These are phyloP conservation scores for Senecio squalidus DNA, from an alignment of 140 eudicot species.

Conservation along the genomic window DNA sequence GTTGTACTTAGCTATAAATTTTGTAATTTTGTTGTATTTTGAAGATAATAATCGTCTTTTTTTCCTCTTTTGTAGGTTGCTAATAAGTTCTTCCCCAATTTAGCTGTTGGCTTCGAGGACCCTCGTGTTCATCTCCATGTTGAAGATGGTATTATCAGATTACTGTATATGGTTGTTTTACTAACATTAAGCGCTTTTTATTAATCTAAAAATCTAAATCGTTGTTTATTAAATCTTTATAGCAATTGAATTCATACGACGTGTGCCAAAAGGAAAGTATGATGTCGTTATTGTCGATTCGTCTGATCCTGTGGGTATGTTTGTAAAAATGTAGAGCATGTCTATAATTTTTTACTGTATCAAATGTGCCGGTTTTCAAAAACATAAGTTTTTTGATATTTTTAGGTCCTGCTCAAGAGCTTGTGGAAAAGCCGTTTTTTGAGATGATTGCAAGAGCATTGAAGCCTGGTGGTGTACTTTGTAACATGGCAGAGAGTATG, in stretches of 20 bases:
- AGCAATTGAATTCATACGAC: constrained; percentile 60
- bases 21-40: neutral
- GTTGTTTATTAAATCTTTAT: constrained; percentile 13
- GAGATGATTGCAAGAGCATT: constrained; percentile 72
- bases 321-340: constrained; percentile 29
- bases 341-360: neutral
- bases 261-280: constrained; percentile 68
- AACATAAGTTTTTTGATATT: neutral
- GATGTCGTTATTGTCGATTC: constrained; percentile 89
- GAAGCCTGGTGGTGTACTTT: constrained; percentile 88
- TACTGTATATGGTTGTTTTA: neutral
- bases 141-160: constrained; percentile 66
- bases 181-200: too few relatives aligned
- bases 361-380: neutral
- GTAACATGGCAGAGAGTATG: constrained; percentile 96
- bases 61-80: constrained; percentile 47
- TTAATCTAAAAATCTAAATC: too few relatives aligned
- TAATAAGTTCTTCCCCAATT: constrained; percentile 74
- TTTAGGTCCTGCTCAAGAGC: constrained; percentile 93
- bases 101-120: constrained; percentile 87
- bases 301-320: constrained; percentile 69
- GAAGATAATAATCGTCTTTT: neutral
- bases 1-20: neutral
- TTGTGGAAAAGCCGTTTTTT: constrained; percentile 85
- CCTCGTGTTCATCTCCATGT: constrained; percentile 88